Percentiles rank a stretch among this genome's conserved stretches.
phyloP scores from a whole-genome alignment of 2,329 filamentous ascomycete species.

The Zymoseptoria ardabiliae region DNA sequence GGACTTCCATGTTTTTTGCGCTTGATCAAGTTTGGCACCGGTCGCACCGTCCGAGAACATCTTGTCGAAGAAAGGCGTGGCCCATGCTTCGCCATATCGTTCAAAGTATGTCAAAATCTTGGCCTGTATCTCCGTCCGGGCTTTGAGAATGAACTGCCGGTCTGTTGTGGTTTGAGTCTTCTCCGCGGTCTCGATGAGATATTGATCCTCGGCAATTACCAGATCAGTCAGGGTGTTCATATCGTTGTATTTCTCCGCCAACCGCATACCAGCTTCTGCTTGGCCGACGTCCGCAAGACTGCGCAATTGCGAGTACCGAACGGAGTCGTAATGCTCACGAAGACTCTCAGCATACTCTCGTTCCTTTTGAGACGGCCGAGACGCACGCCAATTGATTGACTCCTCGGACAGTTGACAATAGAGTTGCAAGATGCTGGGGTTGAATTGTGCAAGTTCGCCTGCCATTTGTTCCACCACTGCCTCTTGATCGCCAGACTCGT shows the following conservation, averaged over 20 bases:
- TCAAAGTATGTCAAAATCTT: conserved; percentile 49
- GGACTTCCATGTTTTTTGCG: conserved; percentile 56
- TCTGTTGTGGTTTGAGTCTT: conserved; percentile 6
- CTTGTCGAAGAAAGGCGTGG: conserved; percentile 72
- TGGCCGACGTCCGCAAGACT: conserved; percentile 44
- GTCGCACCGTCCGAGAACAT: conserved; percentile 55
- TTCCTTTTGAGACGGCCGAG: conserved; percentile 44
- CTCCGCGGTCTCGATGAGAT: conserved; percentile 29
- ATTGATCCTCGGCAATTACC: conserved; percentile 40
- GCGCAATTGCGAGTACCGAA: conserved; percentile 37
- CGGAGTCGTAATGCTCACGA: conserved; percentile 34
- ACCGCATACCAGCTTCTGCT: conserved; percentile 49
- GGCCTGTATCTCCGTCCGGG: conserved; percentile 34
- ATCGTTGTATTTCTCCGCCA: conserved; percentile 57
- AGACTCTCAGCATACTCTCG: conserved; percentile 44
- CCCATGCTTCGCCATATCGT: conserved; percentile 59
- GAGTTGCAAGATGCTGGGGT: conserved; percentile 49
- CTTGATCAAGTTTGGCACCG: conserved; percentile 58
- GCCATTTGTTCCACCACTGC: conserved; percentile 29
- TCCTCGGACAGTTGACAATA: conserved; percentile 54
- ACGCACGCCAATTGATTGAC: conserved; percentile 50
- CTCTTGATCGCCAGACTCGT: conserved; percentile 30
- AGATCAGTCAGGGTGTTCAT: conserved; percentile 55
- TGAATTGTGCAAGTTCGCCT: conserved; percentile 45
- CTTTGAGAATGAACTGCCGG: neutral